A percentile compares a stretch with the other conserved stretches of the same genome.
phyloP scores from a whole-genome alignment of 2,329 filamentous ascomycete genomes.

The Ophiocordyceps robertsii region DNA sequence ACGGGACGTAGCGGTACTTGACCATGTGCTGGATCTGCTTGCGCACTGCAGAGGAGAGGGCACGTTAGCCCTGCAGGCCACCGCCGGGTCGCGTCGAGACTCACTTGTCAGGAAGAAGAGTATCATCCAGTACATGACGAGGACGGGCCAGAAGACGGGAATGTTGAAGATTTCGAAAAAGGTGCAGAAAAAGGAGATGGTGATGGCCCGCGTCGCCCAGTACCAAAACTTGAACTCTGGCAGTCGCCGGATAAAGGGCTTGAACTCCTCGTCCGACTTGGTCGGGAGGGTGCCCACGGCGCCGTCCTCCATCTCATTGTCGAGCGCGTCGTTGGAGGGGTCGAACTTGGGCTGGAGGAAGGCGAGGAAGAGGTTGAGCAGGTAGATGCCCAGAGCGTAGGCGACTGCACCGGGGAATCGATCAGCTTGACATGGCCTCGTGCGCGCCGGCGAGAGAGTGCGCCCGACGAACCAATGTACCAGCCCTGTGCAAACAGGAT shows the following conservation, averaged over 20 bases:
- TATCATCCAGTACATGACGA: slow-evolving; percentile 98
- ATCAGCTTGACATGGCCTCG: neutral
- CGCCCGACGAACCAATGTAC: slow-evolving; percentile 70
- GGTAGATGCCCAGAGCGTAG: slow-evolving; percentile 96
- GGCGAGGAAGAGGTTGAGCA: slow-evolving; percentile 96
- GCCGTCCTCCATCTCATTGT: slow-evolving; percentile 94
- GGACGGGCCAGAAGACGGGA: slow-evolving; percentile 96
- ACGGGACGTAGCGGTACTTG: slow-evolving; percentile 97
- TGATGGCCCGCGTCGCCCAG: slow-evolving; percentile 75
- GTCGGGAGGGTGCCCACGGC: slow-evolving; percentile 71
- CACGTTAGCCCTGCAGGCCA: neutral
- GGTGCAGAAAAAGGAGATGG: slow-evolving; percentile 73
- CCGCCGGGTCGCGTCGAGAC: slow-evolving; percentile 19
- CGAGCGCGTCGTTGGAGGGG: slow-evolving; percentile 77
- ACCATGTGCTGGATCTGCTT: slow-evolving; percentile 99
- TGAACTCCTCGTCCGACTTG: slow-evolving; percentile 94
- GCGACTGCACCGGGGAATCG: slow-evolving; percentile 47
- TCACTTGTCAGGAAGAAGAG: slow-evolving; percentile 88
- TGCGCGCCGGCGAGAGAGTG: neutral
- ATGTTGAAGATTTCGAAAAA: slow-evolving; percentile 94
- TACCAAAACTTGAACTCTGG: slow-evolving; percentile 99
- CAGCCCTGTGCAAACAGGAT: slow-evolving; percentile 91
- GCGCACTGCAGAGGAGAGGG: slow-evolving; percentile 52
- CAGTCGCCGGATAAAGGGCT: slow-evolving; percentile 87
- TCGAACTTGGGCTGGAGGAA: slow-evolving; percentile 99